These are phyloP conservation scores for Leucosporidium yakuticum DNA, from an alignment of 768 basidiomycete genomes.

Conservation along the genomic window DNA sequence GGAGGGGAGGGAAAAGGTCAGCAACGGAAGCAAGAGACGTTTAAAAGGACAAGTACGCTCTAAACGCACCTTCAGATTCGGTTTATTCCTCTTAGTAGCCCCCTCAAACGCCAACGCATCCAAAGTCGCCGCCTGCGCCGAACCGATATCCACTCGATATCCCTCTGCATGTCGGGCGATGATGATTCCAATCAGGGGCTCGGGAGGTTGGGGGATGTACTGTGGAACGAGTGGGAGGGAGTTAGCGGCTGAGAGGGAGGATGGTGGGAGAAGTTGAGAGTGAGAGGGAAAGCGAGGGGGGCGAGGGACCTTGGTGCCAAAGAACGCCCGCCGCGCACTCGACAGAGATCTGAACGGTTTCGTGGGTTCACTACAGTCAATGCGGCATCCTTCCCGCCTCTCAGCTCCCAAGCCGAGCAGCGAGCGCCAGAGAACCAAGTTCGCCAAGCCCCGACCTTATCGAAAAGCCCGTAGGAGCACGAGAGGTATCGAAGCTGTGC, in stretches of 20 bases:
- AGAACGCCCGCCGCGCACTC: no score
- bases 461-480: no score
- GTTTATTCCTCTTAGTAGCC: slow-evolving; percentile 87
- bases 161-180: slow-evolving; percentile 75
- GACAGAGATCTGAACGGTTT: no score
- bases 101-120: slow-evolving; percentile 93
- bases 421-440: no score
- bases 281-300: no score
- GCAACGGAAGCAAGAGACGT: neutral
- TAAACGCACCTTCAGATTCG: slow-evolving; percentile 71
- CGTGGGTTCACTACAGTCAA: no score
- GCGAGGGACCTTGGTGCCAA: no score
- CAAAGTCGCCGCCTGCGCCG: slow-evolving; percentile 73
- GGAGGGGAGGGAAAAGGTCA: neutral
- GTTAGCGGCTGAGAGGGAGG: neutral
- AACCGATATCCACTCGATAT: slow-evolving; percentile 88
- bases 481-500: no score
- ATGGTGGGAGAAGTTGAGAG: no score
- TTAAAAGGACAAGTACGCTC: neutral
- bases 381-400: no score
- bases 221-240: neutral
- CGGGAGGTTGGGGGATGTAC: slow-evolving; percentile 43
- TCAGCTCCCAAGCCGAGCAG: no score
- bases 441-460: no score
- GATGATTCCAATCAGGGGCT: slow-evolving; percentile 80